Base-by-base conservation (phyloP, 2,329 filamentous ascomycete genomes). In the Chaetomiaceae sp. region DNA sequence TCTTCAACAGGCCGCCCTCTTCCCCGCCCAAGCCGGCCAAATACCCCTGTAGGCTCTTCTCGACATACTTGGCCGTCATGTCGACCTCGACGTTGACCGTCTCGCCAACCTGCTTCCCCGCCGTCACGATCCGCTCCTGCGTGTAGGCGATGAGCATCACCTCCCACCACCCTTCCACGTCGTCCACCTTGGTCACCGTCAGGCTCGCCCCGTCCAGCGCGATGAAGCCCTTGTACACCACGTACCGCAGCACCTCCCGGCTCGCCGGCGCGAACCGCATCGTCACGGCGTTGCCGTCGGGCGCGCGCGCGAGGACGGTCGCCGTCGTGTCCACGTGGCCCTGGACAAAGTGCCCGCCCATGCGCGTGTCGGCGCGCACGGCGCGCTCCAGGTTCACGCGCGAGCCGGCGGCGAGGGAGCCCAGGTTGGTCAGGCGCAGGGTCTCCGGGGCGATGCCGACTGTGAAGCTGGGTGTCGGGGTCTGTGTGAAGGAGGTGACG, bases 121-220 rank as follows among this genome's bases (percentile, higher is more conserved):
- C 89, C 58, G 90, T 84, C 14, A 95, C 86, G 14, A 99, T 85
- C 70, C 88, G 88, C 71, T 92, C 89, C 74, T 97, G 94, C 10
- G 94, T 96, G 71, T 99, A 99, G 8, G 88, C 82, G 69, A 99
- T 96, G 57, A 99, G 77, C 94, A 99, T 99, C 45, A 99, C 87
- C 79, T 97, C 94, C 81, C 86, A 96, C 69, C 90, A 95, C 37
- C 86, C 85, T 60, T 83, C 80, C 4, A 67, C 78, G 69, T 96
- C 92, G 64, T 92, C 74, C 27, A 97, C 92, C 61, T 81, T 79
- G 2, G 92, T 97, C 2, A 99, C 81, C 0, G 94, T 99, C 75
- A 99, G 75, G 67, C 91, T 96, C 21, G 94, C 92, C 4, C 94
- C 94, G 67, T 99, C 94, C 46, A 99, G 81, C 40, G 91, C 90